phyloP scores from a whole-genome alignment of 768 basidiomycete genomes.

The Tricholoma sp. region DNA sequence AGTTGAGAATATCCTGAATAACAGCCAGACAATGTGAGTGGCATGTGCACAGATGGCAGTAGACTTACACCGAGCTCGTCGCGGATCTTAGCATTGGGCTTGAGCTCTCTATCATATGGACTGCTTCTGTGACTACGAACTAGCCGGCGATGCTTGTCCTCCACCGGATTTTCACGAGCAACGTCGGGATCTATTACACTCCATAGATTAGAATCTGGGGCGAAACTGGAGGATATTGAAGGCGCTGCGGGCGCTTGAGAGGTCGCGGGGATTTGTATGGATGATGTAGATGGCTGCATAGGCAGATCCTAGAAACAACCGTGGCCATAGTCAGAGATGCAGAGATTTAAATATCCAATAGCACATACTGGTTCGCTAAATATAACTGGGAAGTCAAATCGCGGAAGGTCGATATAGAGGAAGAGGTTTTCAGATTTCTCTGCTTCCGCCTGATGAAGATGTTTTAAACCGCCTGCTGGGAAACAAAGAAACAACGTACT shows the following conservation, averaged over 20 bases:
- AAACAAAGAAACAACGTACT: slow-evolving; percentile 38
- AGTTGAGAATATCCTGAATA: slow-evolving; percentile 77
- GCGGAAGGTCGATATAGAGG: slow-evolving; percentile 91
- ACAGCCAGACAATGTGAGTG: background rate
- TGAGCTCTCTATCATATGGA: slow-evolving; percentile 91
- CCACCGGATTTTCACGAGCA: slow-evolving; percentile 90
- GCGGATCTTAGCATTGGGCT: slow-evolving; percentile 93
- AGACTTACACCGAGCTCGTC: slow-evolving; percentile 82
- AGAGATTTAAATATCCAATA: background rate
- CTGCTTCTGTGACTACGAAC: slow-evolving; percentile 94
- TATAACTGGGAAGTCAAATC: slow-evolving; percentile 96
- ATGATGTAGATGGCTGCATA: slow-evolving; percentile 32
- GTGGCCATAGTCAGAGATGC: background rate
- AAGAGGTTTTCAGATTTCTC: slow-evolving; percentile 93
- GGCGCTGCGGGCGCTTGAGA: slow-evolving; percentile 41
- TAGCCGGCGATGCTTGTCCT: slow-evolving; percentile 92
- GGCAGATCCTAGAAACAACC: slow-evolving; percentile 31
- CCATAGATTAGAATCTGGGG: slow-evolving; percentile 76
- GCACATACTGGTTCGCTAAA: slow-evolving; percentile 80
- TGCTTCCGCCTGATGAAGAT: slow-evolving; percentile 64
- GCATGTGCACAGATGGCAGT: background rate
- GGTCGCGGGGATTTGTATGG: slow-evolving; percentile 33
- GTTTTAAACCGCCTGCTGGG: background rate
- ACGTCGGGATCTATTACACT: slow-evolving; percentile 88
- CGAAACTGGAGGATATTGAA: slow-evolving; percentile 43